These are phyloP conservation scores for Botryotinia calthae DNA, from an alignment of 2,329 filamentous ascomycete genomes.

Conservation along the genomic window DNA sequence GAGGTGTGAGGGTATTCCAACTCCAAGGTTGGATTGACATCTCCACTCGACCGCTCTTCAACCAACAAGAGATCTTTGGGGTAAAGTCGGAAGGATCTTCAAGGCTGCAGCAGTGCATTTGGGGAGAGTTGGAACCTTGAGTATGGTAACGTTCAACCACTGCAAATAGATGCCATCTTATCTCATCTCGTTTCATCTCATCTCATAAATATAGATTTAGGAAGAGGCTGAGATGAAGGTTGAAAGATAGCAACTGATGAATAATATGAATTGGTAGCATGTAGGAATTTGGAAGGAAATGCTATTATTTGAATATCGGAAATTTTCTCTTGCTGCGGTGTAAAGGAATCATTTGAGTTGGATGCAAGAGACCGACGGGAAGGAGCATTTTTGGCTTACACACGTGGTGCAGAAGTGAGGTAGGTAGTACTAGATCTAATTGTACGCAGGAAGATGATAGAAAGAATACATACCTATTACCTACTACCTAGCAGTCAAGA, in stretches of 20 bases:
- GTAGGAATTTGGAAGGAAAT: background rate
- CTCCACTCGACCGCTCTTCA: background rate
- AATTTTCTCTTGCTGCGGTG: background rate
- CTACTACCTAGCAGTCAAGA: background rate
- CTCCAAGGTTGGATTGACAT: background rate
- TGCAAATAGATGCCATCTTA: background rate
- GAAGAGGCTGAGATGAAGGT: background rate
- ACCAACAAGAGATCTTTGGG: background rate
- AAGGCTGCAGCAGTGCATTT: constrained; percentile 6
- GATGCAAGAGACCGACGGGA: background rate
- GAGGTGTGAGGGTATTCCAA: background rate
- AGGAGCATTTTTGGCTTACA: background rate
- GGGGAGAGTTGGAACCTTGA: background rate
- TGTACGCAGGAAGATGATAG: background rate
- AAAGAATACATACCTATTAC: background rate
- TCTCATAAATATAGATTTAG: constrained; percentile 1
- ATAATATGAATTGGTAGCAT: background rate
- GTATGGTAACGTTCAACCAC: background rate
- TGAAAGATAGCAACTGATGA: background rate
- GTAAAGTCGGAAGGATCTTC: background rate
- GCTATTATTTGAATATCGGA: background rate
- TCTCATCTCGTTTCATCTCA: background rate
- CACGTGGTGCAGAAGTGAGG: background rate
- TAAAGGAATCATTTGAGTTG: background rate
- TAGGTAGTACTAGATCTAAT: background rate